A percentile compares a stretch with the other conserved stretches of the same genome.
Evolutionary conservation across 2,329 filamentous ascomycete species (phyloP).

Genomic region (Pestalotiopsis sp.): DNA sequence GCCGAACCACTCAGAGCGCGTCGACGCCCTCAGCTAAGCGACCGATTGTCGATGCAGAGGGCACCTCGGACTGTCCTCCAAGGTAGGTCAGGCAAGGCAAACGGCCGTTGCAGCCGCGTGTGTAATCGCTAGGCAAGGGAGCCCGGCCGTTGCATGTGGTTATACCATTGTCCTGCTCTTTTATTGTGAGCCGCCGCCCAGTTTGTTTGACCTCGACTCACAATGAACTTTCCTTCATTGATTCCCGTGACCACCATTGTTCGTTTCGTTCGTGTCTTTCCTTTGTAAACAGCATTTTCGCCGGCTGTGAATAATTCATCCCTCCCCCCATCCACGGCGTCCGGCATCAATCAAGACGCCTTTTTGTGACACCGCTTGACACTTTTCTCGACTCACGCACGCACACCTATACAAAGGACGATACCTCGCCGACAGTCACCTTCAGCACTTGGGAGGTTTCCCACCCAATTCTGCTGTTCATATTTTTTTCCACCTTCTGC

Average conservation of each 20-base stretch:
- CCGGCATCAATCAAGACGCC: slow-evolving; percentile 9
- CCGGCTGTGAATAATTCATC: slow-evolving; percentile 14
- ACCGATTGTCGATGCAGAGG: slow-evolving; percentile 12
- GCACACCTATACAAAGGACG: not conserved
- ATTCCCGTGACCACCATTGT: slow-evolving; percentile 18
- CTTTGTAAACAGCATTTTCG: slow-evolving; percentile 20
- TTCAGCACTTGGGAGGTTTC: not conserved
- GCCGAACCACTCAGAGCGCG: slow-evolving; percentile 24
- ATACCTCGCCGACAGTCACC: not conserved
- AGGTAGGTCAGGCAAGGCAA: slow-evolving; percentile 5
- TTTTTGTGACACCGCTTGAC: slow-evolving; percentile 20
- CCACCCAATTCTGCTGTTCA: not conserved
- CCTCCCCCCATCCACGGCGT: slow-evolving; percentile 13
- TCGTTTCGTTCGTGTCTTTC: slow-evolving; percentile 18
- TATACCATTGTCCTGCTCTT: slow-evolving; percentile 1
- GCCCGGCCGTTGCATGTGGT: not conserved
- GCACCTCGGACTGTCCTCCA: slow-evolving; percentile 8
- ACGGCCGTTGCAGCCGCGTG: slow-evolving; percentile 8
- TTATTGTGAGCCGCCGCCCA: slow-evolving; percentile 5
- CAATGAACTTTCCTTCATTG: slow-evolving; percentile 21
- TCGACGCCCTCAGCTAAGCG: slow-evolving; percentile 13
- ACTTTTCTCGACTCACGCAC: slow-evolving; percentile 1
- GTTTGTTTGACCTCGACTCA: slow-evolving; percentile 12
- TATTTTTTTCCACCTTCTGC: not conserved
- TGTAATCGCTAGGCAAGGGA: not conserved